Evolutionary conservation across 257 asterid species (phyloP).

Genomic region (Nicotiana tomentosiformis): DNA sequence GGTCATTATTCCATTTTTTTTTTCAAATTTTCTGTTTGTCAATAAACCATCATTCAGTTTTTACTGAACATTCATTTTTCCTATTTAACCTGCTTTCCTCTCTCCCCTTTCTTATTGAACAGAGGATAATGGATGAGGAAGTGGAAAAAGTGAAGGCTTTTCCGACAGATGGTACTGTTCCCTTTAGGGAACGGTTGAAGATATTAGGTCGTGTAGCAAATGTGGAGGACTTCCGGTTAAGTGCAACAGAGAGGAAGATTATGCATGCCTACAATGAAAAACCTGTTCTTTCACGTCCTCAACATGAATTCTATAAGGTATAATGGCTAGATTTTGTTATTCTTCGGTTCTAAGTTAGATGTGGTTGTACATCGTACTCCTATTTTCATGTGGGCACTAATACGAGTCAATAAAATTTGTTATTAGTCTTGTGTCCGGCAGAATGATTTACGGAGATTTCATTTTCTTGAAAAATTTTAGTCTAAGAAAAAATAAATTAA

Average conservation of each 20-base stretch:
- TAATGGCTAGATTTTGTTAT: not conserved
- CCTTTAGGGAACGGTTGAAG: conserved; percentile 26
- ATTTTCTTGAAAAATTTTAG: not conserved
- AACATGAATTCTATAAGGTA: conserved; percentile 76
- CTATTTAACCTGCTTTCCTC: not conserved
- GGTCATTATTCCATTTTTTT: not conserved
- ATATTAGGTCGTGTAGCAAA: conserved; percentile 85
- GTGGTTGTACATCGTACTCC: not conserved
- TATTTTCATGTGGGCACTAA: not conserved
- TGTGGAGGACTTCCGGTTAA: conserved; percentile 82
- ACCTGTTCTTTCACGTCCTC: conserved; percentile 98
- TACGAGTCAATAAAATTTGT: not conserved
- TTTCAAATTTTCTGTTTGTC: not conserved
- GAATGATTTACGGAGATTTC: no score
- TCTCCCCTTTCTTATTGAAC: not conserved
- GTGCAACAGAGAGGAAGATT: conserved; percentile 86
- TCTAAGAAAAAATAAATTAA: not conserved
- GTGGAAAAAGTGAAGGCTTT: conserved; percentile 77
- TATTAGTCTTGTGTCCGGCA: not conserved
- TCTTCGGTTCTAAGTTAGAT: not conserved
- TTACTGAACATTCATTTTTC: not conserved
- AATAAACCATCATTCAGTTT: not conserved
- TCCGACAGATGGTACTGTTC: conserved; percentile 19
- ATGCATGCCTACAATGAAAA: conserved; percentile 85
- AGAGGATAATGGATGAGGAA: conserved; percentile 75